phyloP scores from a whole-genome alignment of 257 asterid species.

The Solanum gracilifrons region DNA sequence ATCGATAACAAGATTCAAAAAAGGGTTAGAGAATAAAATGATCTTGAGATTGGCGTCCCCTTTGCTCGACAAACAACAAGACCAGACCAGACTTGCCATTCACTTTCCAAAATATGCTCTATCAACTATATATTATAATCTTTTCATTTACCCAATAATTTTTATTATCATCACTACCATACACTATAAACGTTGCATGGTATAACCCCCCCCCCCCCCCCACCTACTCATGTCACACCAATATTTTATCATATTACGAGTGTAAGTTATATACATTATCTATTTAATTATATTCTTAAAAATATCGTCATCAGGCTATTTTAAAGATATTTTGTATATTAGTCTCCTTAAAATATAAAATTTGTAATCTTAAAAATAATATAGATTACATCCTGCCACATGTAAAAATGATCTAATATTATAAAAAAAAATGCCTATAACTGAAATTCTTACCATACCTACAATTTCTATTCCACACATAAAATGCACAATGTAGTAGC shows the following conservation, averaged over 20 bases:
- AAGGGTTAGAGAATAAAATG: constrained; percentile 17
- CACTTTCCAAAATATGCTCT: constrained; percentile 84
- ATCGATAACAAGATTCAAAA: constrained; percentile 48
- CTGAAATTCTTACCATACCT: no score
- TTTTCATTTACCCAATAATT: constrained; percentile 9
- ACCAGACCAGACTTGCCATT: constrained; percentile 17
- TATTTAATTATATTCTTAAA: no score
- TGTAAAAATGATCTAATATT: not conserved
- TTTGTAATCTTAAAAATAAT: no score
- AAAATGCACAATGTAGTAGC: not conserved
- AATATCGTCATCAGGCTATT: no score
- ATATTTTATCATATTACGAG: no score
- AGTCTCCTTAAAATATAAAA: no score
- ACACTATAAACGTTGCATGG: not conserved
- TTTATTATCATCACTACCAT: not conserved
- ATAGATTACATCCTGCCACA: not conserved
- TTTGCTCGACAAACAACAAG: constrained; percentile 56
- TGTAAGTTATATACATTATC: no score
- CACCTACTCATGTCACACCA: no score
- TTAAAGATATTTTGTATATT: no score
- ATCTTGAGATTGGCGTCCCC: constrained; percentile 61
- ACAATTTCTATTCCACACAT: not conserved
- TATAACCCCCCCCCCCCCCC: not conserved
- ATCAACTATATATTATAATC: not conserved
- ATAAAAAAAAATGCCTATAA: no score